phyloP scores from a whole-genome alignment of 2,329 filamentous ascomycete species.

The Alternaria brassicae region DNA sequence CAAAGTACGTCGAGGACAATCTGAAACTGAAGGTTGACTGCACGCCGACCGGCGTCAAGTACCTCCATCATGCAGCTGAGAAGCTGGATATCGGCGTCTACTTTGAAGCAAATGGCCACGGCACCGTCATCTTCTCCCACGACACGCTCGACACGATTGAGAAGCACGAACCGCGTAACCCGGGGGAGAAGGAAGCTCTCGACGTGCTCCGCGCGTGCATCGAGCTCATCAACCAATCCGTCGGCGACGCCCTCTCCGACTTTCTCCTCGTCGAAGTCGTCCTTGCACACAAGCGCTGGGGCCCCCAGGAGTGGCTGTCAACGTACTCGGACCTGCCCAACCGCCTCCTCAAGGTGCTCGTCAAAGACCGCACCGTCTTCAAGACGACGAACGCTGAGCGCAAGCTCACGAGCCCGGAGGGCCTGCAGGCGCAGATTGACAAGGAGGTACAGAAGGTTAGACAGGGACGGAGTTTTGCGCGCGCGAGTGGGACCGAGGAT shows the following conservation, averaged over 20 bases:
- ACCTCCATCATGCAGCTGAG: constrained; percentile 94
- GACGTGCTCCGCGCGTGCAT: constrained; percentile 83
- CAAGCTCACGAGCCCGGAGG: constrained; percentile 78
- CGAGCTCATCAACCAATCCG: constrained; percentile 96
- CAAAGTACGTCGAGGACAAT: constrained; percentile 87
- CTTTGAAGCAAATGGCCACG: constrained; percentile 98
- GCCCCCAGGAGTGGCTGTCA: constrained; percentile 85
- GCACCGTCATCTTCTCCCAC: constrained; percentile 91
- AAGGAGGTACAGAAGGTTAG: constrained; percentile 88
- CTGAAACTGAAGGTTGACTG: constrained; percentile 89
- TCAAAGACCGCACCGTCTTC: constrained; percentile 86
- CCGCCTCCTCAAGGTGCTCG: constrained; percentile 90
- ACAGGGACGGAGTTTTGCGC: constrained; percentile 86
- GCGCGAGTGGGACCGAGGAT: constrained; percentile 94
- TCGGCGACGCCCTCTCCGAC: constrained; percentile 94
- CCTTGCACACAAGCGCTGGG: constrained; percentile 93
- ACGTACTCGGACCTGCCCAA: constrained; percentile 96
- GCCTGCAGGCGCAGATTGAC: constrained; percentile 86
- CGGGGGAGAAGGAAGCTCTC: constrained; percentile 87
- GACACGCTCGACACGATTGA: constrained; percentile 80
- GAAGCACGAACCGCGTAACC: constrained; percentile 83
- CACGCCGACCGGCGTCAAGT: constrained; percentile 95
- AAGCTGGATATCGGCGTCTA: constrained; percentile 97
- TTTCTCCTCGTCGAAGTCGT: constrained; percentile 96
- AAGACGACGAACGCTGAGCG: constrained; percentile 92